Evolutionary conservation across 352 stramenopile species (phyloP).

Genomic region (Pythium grandisporangium): DNA sequence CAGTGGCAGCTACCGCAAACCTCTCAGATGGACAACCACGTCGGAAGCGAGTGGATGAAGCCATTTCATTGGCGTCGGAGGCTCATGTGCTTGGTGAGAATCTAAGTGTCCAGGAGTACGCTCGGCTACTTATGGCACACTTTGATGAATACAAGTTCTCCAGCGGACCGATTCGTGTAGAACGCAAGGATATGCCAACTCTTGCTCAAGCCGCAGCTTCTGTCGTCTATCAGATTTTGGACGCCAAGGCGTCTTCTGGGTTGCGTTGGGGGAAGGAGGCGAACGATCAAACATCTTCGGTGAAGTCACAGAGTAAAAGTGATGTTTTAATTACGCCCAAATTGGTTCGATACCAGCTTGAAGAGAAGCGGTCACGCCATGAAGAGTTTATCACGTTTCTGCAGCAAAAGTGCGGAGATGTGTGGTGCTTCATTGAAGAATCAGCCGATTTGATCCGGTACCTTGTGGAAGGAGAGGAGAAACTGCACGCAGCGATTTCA

Average conservation of each 20-base stretch:
- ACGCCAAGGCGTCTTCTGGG: constrained; percentile 73
- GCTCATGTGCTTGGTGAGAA: constrained; percentile 13
- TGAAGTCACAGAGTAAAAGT: neutral
- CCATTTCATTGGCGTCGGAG: constrained; percentile 23
- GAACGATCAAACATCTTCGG: constrained; percentile 10
- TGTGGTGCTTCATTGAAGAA: constrained; percentile 49
- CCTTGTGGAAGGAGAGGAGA: constrained; percentile 63
- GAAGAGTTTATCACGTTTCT: constrained; percentile 59
- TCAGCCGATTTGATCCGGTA: constrained; percentile 43
- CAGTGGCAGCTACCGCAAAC: neutral
- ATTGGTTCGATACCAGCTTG: constrained; percentile 77
- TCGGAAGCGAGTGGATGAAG: constrained; percentile 25
- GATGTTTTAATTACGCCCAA: constrained; percentile 53
- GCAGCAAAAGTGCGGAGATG: constrained; percentile 37
- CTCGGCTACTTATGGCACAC: constrained; percentile 38
- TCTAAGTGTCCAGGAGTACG: constrained; percentile 44
- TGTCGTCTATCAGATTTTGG: constrained; percentile 63
- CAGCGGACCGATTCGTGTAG: constrained; percentile 26
- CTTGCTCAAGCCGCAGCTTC: constrained; percentile 52
- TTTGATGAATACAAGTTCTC: constrained; percentile 22
- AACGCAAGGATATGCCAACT: constrained; percentile 22
- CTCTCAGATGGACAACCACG: too few relatives aligned
- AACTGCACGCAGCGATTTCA: constrained; percentile 62
- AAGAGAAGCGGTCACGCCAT: constrained; percentile 65
- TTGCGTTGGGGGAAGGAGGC: constrained; percentile 59